A percentile compares a stretch with the other conserved stretches of the same genome.
phyloP scores from a whole-genome alignment of 495 filamentous ascomycete genomes.

The Pyrenula aspistea region DNA sequence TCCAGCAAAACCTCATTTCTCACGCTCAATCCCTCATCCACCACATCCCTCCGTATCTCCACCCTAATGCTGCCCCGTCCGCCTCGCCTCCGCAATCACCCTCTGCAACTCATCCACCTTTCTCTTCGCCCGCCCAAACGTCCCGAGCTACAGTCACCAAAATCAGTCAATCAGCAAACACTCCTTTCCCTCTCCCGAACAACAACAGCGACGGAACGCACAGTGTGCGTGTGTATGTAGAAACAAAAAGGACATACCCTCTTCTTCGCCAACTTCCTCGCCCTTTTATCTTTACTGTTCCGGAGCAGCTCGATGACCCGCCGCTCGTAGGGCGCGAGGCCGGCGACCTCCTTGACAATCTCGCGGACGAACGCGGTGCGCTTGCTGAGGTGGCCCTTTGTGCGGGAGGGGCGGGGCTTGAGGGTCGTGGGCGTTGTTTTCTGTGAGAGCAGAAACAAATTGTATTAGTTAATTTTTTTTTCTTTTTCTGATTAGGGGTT shows the following conservation, averaged over 20 bases:
- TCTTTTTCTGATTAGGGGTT: too few relatives aligned
- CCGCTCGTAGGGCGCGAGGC: conserved; percentile 93
- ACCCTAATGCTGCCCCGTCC: conserved; percentile 30
- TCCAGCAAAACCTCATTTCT: too few relatives aligned
- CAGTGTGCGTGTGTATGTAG: too few relatives aligned
- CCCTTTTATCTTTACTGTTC: conserved; percentile 98
- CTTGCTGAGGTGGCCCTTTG: conserved; percentile 86
- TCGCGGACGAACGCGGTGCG: conserved; percentile 86
- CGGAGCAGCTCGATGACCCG: conserved; percentile 96
- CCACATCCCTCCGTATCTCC: too few relatives aligned
- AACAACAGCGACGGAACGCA: not conserved
- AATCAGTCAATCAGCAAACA: not conserved
- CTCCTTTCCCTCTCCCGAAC: not conserved
- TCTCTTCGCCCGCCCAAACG: conserved; percentile 91
- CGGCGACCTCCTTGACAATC: conserved; percentile 85
- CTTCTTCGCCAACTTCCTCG: conserved; percentile 98
- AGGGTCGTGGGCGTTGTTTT: conserved; percentile 77
- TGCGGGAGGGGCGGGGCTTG: conserved; percentile 77
- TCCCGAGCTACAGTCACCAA: conserved; percentile 57
- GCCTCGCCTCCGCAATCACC: conserved; percentile 91
- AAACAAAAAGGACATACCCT: conserved; percentile 44
- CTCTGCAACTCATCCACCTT: conserved; percentile 98
- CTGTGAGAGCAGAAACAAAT: conserved; percentile 39
- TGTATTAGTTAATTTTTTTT: too few relatives aligned
- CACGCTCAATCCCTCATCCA: too few relatives aligned